A percentile compares a stretch with the other conserved stretches of the same genome.
Conservation (phyloP, 805 yeast species). For the Saccharomycopsis fermentans region DNA sequence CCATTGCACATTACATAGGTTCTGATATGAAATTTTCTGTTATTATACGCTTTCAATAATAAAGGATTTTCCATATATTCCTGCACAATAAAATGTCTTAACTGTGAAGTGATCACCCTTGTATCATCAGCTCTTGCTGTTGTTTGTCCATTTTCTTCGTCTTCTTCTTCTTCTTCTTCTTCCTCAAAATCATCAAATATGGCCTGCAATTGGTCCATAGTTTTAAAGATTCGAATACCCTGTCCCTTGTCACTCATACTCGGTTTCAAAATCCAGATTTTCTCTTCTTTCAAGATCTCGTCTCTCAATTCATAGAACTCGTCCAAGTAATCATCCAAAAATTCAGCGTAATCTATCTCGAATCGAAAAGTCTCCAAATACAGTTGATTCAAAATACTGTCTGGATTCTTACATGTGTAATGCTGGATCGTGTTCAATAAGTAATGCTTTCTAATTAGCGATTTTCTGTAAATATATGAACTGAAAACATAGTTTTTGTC, state of each 20-base stretch:
- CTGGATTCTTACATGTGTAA: slow-evolving; percentile 65
- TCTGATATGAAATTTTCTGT: slow-evolving; percentile 81
- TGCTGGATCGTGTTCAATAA: slow-evolving; percentile 75
- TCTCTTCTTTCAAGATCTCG: slow-evolving; percentile 45
- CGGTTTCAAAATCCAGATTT: slow-evolving; percentile 86
- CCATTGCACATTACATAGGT: slow-evolving; percentile 73
- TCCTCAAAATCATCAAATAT: slow-evolving; percentile 84
- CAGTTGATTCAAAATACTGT: slow-evolving; percentile 45
- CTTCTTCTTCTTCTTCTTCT: slow-evolving; percentile 52
- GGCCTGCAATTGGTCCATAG: slow-evolving; percentile 68
- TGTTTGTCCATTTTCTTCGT: no score
- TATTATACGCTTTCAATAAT: slow-evolving; percentile 45
- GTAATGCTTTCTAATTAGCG: slow-evolving; percentile 82
- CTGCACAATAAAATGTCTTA: slow-evolving; percentile 87
- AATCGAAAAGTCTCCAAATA: slow-evolving; percentile 69
- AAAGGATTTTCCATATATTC: slow-evolving; percentile 66
- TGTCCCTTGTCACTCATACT: slow-evolving; percentile 97
- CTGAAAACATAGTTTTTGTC: slow-evolving; percentile 48
- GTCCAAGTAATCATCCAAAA: slow-evolving; percentile 85
- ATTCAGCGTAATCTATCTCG: slow-evolving; percentile 93
- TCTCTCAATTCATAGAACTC: slow-evolving; percentile 83
- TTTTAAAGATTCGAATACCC: slow-evolving; percentile 77
- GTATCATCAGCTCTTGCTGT: slow-evolving; percentile 25
- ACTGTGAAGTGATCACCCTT: slow-evolving; percentile 65
- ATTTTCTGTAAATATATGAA: slow-evolving; percentile 82